Conservation (phyloP, 345 rosid genomes). For the Acer campestre region DNA sequence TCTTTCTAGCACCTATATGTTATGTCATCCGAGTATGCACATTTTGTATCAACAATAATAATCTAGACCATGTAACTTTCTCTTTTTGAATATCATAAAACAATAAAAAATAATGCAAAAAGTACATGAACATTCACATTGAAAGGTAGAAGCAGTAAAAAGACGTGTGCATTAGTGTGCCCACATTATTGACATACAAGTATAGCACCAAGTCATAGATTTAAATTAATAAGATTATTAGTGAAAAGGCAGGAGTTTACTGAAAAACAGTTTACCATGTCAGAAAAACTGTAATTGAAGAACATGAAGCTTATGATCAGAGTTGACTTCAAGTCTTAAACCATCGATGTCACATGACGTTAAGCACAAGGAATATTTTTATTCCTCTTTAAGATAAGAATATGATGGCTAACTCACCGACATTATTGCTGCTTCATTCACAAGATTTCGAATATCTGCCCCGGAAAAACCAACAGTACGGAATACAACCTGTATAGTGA, state of each 20-base stretch:
- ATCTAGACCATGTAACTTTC: background rate
- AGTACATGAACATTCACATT: background rate
- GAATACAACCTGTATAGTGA: conserved; percentile 73
- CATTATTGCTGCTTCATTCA: conserved; percentile 97
- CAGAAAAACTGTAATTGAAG: background rate
- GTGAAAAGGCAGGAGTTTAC: background rate
- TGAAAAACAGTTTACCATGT: background rate
- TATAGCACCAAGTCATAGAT: background rate
- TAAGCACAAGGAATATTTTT: background rate
- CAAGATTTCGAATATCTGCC: conserved; percentile 95
- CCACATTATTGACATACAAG: background rate
- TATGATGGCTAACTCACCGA: conserved; percentile 61
- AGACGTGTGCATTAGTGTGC: background rate
- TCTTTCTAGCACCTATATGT: too few species aligned
- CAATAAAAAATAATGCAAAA: background rate
- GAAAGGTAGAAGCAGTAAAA: background rate
- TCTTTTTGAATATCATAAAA: background rate
- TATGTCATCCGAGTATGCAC: too few species aligned
- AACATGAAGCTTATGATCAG: background rate
- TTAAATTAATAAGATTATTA: background rate
- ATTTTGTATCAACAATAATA: too few species aligned
- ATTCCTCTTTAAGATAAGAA: background rate
- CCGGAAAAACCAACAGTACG: conserved; percentile 96
- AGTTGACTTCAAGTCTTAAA: background rate
- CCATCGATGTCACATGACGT: background rate